Percentiles rank a stretch among this genome's conserved stretches.
Conservation (phyloP, 139 green algal species). For the Diplosphaera chodatii region DNA sequence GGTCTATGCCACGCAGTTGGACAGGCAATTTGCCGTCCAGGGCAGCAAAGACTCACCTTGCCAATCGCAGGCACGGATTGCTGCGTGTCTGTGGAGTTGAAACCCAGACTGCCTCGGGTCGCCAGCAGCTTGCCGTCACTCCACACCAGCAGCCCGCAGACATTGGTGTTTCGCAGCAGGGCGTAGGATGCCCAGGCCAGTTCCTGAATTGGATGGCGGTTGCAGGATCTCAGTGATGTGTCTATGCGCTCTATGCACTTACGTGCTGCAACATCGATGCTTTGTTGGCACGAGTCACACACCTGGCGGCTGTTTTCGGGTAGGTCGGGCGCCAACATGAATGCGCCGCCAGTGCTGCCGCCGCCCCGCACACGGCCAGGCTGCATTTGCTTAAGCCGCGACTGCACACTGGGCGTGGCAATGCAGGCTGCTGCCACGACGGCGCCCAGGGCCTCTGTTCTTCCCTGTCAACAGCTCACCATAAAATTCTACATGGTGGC, state of each 20-base stretch:
- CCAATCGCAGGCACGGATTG: not conserved
- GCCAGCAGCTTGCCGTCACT: slow-evolving; percentile 22
- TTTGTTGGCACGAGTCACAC: not conserved
- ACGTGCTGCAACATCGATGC: too few species aligned
- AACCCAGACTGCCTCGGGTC: slow-evolving; percentile 29
- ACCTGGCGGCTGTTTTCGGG: slow-evolving; percentile 25
- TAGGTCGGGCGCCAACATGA: slow-evolving; percentile 31
- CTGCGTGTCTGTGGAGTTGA: not conserved
- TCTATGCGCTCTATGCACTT: too few species aligned
- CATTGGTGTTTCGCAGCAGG: slow-evolving; percentile 80
- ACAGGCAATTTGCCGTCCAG: too few species aligned
- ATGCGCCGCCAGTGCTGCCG: slow-evolving; percentile 43
- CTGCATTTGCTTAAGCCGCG: slow-evolving; percentile 51
- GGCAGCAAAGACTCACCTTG: slow-evolving; percentile 10
- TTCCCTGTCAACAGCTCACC: slow-evolving; percentile 28
- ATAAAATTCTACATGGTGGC: too few species aligned
- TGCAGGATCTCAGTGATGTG: not conserved
- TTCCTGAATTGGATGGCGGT: slow-evolving; percentile 50
- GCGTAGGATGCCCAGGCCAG: slow-evolving; percentile 77
- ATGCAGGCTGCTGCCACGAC: slow-evolving; percentile 54
- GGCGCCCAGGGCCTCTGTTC: slow-evolving; percentile 57
- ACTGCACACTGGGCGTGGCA: slow-evolving; percentile 60
- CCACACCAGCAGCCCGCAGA: slow-evolving; percentile 54
- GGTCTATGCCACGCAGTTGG: too few species aligned
- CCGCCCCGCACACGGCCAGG: slow-evolving; percentile 37